A percentile compares a stretch with the other conserved stretches of the same genome.
phyloP scores from a whole-genome alignment of 108 stramenopile species.

The Cyclotella choctawhatcheeana region DNA sequence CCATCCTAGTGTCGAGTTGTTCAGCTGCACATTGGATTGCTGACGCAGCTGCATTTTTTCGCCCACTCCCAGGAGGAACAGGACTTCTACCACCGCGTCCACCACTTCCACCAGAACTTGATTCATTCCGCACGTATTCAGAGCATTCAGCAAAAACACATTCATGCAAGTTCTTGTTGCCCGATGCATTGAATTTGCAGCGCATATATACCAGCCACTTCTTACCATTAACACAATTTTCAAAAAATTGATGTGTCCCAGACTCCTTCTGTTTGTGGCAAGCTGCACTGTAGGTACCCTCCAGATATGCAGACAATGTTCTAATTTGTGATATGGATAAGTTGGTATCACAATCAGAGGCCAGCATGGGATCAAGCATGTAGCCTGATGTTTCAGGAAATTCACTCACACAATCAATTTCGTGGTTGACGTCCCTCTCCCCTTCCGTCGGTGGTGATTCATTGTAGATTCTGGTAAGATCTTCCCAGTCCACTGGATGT shows the following conservation, averaged over 20 bases:
- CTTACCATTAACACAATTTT: background rate
- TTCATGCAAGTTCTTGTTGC: background rate
- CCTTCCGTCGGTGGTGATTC: background rate
- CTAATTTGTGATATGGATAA: background rate
- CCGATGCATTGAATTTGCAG: background rate
- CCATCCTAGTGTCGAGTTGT: background rate
- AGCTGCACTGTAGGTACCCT: background rate
- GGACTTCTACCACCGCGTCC: background rate
- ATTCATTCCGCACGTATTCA: background rate
- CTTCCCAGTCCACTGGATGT: background rate
- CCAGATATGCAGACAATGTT: background rate
- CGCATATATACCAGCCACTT: background rate
- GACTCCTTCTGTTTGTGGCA: background rate
- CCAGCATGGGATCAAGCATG: background rate
- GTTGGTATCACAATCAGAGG: background rate
- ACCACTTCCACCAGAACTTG: background rate
- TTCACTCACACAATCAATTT: background rate
- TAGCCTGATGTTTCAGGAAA: background rate
- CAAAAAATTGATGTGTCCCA: background rate
- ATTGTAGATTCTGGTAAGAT: background rate
- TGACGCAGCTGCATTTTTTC: background rate
- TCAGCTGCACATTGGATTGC: background rate
- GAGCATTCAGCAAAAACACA: background rate
- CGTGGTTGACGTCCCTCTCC: no score
- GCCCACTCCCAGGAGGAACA: background rate